Base-by-base conservation (phyloP, 495 filamentous ascomycete species). In the Penicillium salamii region DNA sequence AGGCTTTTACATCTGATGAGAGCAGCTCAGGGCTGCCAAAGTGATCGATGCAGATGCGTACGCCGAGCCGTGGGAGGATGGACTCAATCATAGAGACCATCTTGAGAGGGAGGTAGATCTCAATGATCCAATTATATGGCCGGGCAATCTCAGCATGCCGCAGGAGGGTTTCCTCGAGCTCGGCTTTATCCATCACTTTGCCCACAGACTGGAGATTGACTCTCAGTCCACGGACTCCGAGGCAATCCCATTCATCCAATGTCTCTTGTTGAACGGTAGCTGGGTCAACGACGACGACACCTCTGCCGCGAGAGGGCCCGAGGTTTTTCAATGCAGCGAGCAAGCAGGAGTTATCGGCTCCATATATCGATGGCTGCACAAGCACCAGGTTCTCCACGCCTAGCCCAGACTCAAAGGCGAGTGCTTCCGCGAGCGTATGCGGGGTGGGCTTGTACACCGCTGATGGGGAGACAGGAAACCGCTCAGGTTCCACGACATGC, bases 311-410 rank as follows among this genome's bases (percentile, higher is more conserved):
- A 23, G 61, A 61, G 18, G 72, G 69, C 5, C 71, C 72, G 31
- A 76, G 37, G 39, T 54, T 52, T 14, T 49, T 40, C 5, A 79
- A 62, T 8, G 74, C 72, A 38, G 75, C 68, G 18, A 81, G 54
- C 9, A 78, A 62, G 52, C 76, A 81, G n/a, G 71, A 72, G 39
- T 81, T 79, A 54, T 81, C 72, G 17, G 60, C 63, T 36, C 75
- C 77, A 50, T 79, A 81, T 42, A 75, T 66, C 11, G 74, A 77
- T 3, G 76, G 76, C 42, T 79, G 77, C 5, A 81, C 76, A 37
- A 79, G 64, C 21, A 78, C 73, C 13, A 77, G 54, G 29, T 77
- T 75, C 36, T 67, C 53, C 8, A 78, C 56, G 1, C 71, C 66
- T 0, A 75, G 46, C 7, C 61, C 45, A 0, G 68, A 63, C 43